Base-by-base conservation (phyloP, 2,329 filamentous ascomycete species). In the Ophiostoma populinum region DNA sequence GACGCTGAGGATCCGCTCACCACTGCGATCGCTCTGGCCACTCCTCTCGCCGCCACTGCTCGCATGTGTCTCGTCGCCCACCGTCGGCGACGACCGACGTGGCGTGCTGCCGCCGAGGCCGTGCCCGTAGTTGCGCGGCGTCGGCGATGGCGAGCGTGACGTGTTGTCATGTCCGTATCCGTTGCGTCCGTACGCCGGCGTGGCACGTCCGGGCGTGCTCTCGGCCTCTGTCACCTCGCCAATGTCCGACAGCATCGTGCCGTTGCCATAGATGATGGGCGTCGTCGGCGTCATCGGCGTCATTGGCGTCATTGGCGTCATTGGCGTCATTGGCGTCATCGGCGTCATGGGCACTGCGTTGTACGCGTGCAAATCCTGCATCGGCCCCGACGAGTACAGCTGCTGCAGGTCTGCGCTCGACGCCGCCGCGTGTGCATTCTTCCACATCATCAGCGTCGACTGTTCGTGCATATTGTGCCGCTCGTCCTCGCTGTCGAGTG, bases 211-310 rank as follows among this genome's bases (percentile, higher is more conserved):
- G 6, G 53, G 49, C 3, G 60, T 62, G 45, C 61, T 65, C 46
- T 67, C 63, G 16, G 54, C 61, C 49, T 67, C 63, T 22, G 63
- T 67, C 15, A 67, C 63, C 50, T 66, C 63, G 31, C 63, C 63
- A 52, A 76, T 77, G 49, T 77, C 72, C 5, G 71, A 76, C 29
- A 77, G 51, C 71, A 76, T 76, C 28, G 72, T 77, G 29, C 72
- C 72, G 45, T 77, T 76, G 35, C 72, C 72, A 44, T 77, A 77
- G 42, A 76, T 75, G 40, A 77, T 76, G 7, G 72, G 72, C 0
- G 72, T 77, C 1, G 62, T 63, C 21, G 67, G 65, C 11, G 63
- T 59, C 20, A 66, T 51, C 6, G 64, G 57, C 0, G n/a, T 75
- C 40, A 77, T 76, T 6, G 72, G 72, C 0, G 72, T 77, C 1